phyloP scores from a whole-genome alignment of 768 basidiomycete genomes.

The Calocera cornea region DNA sequence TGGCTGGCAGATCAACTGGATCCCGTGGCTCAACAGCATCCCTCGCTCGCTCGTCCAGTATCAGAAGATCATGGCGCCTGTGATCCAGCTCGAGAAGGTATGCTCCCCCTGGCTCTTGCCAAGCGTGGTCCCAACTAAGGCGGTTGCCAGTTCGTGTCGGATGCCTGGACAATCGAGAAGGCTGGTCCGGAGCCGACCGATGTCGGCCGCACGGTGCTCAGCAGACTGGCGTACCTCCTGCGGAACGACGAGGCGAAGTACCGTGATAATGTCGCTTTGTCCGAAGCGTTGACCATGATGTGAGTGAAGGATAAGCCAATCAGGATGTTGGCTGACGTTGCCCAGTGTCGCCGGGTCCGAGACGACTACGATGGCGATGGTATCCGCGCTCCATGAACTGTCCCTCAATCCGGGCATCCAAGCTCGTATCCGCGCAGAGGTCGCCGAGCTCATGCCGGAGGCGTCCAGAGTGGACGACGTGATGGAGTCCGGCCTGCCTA shows the following conservation, averaged over 20 bases:
- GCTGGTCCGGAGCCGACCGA: slow-evolving; percentile 1
- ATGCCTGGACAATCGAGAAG: background rate
- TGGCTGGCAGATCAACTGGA: background rate
- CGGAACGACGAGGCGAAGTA: background rate
- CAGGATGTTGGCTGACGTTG: background rate
- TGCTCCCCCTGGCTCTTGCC: background rate
- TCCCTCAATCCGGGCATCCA: slow-evolving; percentile 56
- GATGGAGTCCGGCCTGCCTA: background rate
- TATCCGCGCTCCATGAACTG: slow-evolving; percentile 70
- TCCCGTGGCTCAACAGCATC: background rate
- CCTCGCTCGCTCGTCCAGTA: background rate
- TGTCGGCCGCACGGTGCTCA: background rate
- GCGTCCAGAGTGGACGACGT: slow-evolving; percentile 18
- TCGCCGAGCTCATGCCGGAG: slow-evolving; percentile 38
- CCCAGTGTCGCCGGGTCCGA: slow-evolving; percentile 63
- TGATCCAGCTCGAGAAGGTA: background rate
- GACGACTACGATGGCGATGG: slow-evolving; percentile 58
- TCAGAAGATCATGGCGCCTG: background rate
- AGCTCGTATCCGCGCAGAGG: slow-evolving; percentile 53
- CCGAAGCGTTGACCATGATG: background rate
- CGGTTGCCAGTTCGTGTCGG: background rate
- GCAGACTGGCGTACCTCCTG: background rate
- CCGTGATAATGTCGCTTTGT: background rate
- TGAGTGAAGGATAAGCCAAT: background rate
- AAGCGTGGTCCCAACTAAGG: background rate